These are phyloP conservation scores for Austroboletus novae-zelandiae DNA, from an alignment of 1,284 basidiomycete species.

Conservation along the genomic window DNA sequence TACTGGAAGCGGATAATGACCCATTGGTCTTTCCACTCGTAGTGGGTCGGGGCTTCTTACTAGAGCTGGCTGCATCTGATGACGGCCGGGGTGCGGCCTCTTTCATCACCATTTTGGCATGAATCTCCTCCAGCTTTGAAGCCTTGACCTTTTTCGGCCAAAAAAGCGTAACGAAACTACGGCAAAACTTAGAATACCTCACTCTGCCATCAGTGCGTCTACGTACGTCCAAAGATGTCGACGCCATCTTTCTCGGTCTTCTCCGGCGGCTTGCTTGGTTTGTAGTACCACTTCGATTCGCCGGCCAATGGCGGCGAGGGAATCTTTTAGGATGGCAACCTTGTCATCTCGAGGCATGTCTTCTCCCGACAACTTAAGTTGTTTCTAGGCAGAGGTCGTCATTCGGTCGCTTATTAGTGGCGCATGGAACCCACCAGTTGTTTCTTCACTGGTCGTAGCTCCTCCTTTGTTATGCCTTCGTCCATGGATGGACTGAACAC, in stretches of 20 bases:
- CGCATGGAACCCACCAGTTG: conserved; percentile 66
- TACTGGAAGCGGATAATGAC: conserved; percentile 30
- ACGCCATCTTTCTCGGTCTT: conserved; percentile 83
- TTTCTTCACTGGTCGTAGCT: conserved; percentile 94
- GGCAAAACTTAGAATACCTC: conserved; percentile 11
- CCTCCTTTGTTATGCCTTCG: conserved; percentile 91
- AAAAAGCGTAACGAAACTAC: conserved; percentile 88
- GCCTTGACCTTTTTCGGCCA: conserved; percentile 98
- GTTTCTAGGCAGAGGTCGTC: conserved; percentile 62
- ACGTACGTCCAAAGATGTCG: conserved; percentile 95
- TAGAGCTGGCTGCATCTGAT: conserved; percentile 36
- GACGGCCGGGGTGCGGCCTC: conserved; percentile 56
- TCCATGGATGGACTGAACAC: conserved; percentile 87
- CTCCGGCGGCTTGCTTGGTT: conserved; percentile 71
- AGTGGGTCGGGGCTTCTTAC: conserved; percentile 55
- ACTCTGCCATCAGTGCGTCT: conserved; percentile 1
- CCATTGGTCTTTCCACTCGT: conserved; percentile 50
- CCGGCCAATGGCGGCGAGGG: conserved; percentile 89
- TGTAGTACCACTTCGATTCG: conserved; percentile 87
- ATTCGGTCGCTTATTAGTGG: not conserved
- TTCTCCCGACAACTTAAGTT: conserved; percentile 89
- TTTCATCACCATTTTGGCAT: conserved; percentile 90
- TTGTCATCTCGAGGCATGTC: conserved; percentile 93
- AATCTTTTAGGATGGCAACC: conserved; percentile 94
- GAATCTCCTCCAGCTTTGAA: conserved; percentile 87